phyloP scores from a whole-genome alignment of 2,329 filamentous ascomycete genomes.

The Verticillium nubilum region DNA sequence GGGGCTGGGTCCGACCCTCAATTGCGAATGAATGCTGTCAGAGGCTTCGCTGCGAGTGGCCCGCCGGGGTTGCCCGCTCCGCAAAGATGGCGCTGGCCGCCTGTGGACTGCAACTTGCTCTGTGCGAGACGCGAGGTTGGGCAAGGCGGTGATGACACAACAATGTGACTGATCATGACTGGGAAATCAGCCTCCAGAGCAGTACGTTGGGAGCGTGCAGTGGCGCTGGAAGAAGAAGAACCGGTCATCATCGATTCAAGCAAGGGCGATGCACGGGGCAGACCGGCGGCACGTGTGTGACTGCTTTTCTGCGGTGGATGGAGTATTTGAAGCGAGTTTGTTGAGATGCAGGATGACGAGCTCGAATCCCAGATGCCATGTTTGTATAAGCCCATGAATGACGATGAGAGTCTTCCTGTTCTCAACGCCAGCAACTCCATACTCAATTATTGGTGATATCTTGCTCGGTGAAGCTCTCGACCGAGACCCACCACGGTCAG shows the following conservation, averaged over 20 bases:
- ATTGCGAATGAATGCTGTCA: not conserved
- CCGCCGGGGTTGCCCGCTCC: not conserved
- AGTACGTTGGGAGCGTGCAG: no score
- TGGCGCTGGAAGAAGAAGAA: not conserved
- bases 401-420: no score
- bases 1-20: not conserved
- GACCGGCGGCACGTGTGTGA: no score
- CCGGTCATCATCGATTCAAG: not conserved
- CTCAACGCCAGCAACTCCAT: not conserved
- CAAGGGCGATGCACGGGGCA: not conserved
- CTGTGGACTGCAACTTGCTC: not conserved
- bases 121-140: not conserved
- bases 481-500: slow-evolving; percentile 4
- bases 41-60: not conserved
- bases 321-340: no score
- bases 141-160: not conserved
- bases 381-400: no score
- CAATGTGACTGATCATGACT: not conserved
- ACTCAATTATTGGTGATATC: not conserved
- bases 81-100: not conserved
- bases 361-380: no score
- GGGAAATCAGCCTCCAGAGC: no score
- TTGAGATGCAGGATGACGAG: no score
- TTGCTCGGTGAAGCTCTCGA: not conserved
- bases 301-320: no score